These are phyloP conservation scores for Trichophyton mentagrophytes DNA, from an alignment of 2,329 filamentous ascomycete genomes.

Conservation along the genomic window DNA sequence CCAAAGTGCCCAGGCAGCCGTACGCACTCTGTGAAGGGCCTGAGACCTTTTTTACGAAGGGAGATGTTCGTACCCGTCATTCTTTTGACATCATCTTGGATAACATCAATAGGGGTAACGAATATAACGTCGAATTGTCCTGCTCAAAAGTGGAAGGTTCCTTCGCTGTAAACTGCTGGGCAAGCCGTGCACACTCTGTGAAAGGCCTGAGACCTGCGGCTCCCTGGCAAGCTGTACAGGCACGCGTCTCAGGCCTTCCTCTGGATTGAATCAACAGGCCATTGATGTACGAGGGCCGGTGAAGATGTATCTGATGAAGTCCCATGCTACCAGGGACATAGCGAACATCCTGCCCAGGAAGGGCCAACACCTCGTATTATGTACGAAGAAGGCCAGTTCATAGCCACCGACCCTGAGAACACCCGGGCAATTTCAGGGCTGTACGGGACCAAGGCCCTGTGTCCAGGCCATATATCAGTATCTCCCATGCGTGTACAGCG, in stretches of 20 bases:
- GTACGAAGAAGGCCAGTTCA: not conserved
- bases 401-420: not conserved
- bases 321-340: not conserved
- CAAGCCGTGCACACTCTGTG: slow-evolving; percentile 5
- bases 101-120: too few relatives aligned
- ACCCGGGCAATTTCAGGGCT: not conserved
- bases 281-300: not conserved
- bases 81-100: too few relatives aligned
- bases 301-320: not conserved
- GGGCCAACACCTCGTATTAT: not conserved
- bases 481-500: not conserved
- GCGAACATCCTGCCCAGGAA: not conserved
- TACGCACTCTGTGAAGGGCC: too few relatives aligned
- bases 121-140: too few relatives aligned
- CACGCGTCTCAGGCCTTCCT: not conserved
- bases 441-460: not conserved
- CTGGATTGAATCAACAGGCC: not conserved
- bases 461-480: not conserved
- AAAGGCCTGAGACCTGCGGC: not conserved
- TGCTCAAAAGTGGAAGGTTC: too few relatives aligned
- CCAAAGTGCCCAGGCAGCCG: too few relatives aligned
- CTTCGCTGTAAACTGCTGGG: slow-evolving; percentile 1
- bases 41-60: too few relatives aligned
- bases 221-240: not conserved
- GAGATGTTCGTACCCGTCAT: too few relatives aligned